These are phyloP conservation scores for Nitzschia putrida DNA, from an alignment of 108 stramenopile species.

Conservation along the genomic window DNA sequence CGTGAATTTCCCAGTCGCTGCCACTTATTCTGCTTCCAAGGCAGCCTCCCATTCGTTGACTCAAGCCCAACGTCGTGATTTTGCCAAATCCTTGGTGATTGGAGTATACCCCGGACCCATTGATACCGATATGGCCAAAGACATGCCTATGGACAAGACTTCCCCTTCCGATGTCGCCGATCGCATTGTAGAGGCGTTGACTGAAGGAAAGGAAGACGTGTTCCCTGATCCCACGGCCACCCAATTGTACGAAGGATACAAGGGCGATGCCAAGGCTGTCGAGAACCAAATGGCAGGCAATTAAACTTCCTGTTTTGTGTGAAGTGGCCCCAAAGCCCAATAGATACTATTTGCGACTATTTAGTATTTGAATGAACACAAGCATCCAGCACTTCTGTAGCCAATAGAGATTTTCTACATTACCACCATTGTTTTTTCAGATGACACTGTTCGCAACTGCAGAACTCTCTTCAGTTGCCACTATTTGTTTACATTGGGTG, in stretches of 20 bases:
- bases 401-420: too few relatives aligned
- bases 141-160: neutral
- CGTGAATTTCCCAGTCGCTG: neutral
- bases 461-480: too few relatives aligned
- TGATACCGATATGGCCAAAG: constrained; percentile 9
- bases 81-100: constrained; percentile 13
- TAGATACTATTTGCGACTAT: too few relatives aligned
- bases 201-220: constrained; percentile 18
- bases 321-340: too few relatives aligned
- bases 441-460: too few relatives aligned
- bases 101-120: constrained; percentile 21
- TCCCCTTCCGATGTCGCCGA: constrained; percentile 12
- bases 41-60: constrained; percentile 12
- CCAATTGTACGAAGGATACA: constrained; percentile 2
- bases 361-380: too few relatives aligned
- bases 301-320: too few relatives aligned
- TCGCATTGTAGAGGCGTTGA: neutral
- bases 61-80: constrained; percentile 19
- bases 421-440: too few relatives aligned
- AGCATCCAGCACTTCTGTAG: too few relatives aligned
- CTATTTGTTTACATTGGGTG: too few relatives aligned
- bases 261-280: neutral
- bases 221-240: constrained; percentile 5
- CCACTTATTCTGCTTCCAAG: neutral
- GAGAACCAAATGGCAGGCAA: neutral